These are phyloP conservation scores for Penicillium maclennaniae DNA, from an alignment of 495 filamentous ascomycete genomes.

Conservation along the genomic window DNA sequence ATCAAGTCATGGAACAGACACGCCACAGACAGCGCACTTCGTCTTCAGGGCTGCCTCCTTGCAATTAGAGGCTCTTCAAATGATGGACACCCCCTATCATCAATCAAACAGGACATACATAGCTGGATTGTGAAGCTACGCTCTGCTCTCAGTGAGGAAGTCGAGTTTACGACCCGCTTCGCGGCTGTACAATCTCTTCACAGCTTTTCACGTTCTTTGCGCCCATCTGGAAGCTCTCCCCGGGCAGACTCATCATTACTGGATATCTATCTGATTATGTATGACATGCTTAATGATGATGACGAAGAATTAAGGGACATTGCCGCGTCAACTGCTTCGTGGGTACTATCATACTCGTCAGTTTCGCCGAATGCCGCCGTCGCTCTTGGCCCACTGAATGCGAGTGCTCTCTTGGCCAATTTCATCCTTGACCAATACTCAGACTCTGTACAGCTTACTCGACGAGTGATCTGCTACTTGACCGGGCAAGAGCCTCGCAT, in stretches of 20 bases:
- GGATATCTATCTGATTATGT: conserved; percentile 49
- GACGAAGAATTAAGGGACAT: conserved; percentile 79
- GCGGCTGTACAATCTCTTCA: conserved; percentile 49
- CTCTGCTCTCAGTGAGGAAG: conserved; percentile 41
- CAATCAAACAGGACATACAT: conserved; percentile 20
- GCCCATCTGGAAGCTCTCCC: conserved; percentile 23
- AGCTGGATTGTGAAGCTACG: conserved; percentile 34
- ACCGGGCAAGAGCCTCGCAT: conserved; percentile 24
- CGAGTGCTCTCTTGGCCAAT: conserved; percentile 40
- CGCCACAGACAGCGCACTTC: conserved; percentile 40
- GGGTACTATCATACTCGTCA: conserved; percentile 37
- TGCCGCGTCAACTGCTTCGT: conserved; percentile 52
- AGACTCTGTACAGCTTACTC: conserved; percentile 31
- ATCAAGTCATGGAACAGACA: conserved; percentile 37
- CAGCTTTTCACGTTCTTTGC: conserved; percentile 30
- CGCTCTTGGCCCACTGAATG: conserved; percentile 43
- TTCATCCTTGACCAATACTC: conserved; percentile 41
- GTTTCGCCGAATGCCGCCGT: conserved; percentile 28
- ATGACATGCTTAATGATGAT: conserved; percentile 76
- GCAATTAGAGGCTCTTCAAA: conserved; percentile 47
- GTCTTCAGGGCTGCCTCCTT: conserved; percentile 54
- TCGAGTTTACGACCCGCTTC: conserved; percentile 60
- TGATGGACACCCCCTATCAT: conserved; percentile 5
- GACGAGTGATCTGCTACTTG: conserved; percentile 26
- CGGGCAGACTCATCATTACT: conserved; percentile 31